Evolutionary conservation across 306 rosid genomes (phyloP).

Genomic region (Quercus ilex): DNA sequence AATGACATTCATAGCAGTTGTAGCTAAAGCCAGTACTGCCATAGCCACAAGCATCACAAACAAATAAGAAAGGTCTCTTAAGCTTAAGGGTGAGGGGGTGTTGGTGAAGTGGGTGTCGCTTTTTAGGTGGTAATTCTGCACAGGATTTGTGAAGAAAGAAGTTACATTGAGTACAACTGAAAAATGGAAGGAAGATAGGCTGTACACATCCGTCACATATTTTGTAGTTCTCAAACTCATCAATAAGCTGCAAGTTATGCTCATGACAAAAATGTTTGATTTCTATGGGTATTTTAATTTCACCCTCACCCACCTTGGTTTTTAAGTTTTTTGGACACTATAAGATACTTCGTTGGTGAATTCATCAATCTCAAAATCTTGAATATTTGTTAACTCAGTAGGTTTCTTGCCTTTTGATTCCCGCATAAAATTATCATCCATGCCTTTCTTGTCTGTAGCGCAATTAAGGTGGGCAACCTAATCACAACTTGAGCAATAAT

Average conservation of each 20-base stretch:
- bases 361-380: neutral
- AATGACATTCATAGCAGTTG: too few species aligned
- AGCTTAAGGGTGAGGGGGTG: neutral
- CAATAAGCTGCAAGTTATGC: neutral
- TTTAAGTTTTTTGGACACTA: neutral
- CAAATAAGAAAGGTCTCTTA: too few species aligned
- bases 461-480: neutral
- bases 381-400: neutral
- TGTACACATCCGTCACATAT: neutral
- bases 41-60: too few species aligned
- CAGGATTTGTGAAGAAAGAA: neutral
- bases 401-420: neutral
- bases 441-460: neutral
- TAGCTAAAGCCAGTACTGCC: too few species aligned
- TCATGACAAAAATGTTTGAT: neutral
- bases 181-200: neutral
- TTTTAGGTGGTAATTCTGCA: neutral
- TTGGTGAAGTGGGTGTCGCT: neutral
- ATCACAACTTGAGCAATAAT: neutral
- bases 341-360: neutral
- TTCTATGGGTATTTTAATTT: neutral
- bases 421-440: neutral
- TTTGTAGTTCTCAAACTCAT: too few species aligned
- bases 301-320: neutral
- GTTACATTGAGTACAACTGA: fast-evolving